phyloP scores from a whole-genome alignment of 495 filamentous ascomycete genomes.

The Diplogelasinospora grovesii region DNA sequence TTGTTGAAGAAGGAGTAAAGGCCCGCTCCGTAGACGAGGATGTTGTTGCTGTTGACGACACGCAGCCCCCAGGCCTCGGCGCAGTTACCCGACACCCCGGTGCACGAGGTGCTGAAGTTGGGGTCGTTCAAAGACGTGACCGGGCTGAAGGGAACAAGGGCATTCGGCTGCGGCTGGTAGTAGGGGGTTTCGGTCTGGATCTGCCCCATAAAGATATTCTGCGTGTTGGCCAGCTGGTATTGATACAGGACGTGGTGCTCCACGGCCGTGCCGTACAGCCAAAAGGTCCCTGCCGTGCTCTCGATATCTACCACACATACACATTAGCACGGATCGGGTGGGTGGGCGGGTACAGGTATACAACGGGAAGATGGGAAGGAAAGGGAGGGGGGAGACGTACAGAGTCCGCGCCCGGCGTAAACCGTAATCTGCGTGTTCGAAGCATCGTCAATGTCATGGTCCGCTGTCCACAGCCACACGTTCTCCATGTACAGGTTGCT shows the following conservation, averaged over 20 bases:
- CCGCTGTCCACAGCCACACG: conserved; percentile 85
- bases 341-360: not conserved
- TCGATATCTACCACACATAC: conserved; percentile 46
- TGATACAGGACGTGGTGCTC: conserved; percentile 79
- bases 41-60: conserved; percentile 49
- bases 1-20: conserved; percentile 71
- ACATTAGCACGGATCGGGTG: too few species aligned
- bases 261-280: conserved; percentile 63
- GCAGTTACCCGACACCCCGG: conserved; percentile 42
- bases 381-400: conserved; percentile 14
- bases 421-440: conserved; percentile 61
- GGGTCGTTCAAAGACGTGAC: conserved; percentile 50
- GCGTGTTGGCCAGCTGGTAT: conserved; percentile 66
- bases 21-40: conserved; percentile 64
- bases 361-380: too few species aligned
- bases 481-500: conserved; percentile 76
- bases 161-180: conserved; percentile 60
- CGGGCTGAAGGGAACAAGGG: conserved; percentile 49
- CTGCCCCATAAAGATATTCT: conserved; percentile 65
- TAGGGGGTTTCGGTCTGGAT: conserved; percentile 79
- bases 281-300: conserved; percentile 44
- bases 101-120: conserved; percentile 44
- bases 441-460: conserved; percentile 78
- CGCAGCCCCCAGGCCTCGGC: conserved; percentile 59
- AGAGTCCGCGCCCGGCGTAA: conserved; percentile 61